Conservation (phyloP, 1,139 yeast species). For the Suhomyces kunorum region DNA sequence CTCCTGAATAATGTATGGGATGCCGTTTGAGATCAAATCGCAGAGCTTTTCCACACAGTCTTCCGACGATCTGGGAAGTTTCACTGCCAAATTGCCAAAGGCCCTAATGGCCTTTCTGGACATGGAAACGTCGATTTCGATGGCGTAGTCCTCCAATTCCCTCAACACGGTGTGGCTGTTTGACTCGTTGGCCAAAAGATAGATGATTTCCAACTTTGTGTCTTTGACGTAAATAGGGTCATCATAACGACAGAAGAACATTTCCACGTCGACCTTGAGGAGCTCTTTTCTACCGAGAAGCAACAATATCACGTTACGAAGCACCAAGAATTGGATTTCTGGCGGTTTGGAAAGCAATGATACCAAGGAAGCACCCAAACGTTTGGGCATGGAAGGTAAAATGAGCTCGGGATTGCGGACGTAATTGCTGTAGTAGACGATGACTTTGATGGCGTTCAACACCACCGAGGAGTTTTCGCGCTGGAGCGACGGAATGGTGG, state of each 20-base stretch:
- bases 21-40: conserved; percentile 63
- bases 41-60: conserved; percentile 65
- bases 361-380: conserved; percentile 72
- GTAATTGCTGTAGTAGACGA: conserved; percentile 74
- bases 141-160: conserved; percentile 83
- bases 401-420: conserved; percentile 47
- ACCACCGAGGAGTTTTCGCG: conserved; percentile 85
- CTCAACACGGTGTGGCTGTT: conserved; percentile 65
- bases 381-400: conserved; percentile 53
- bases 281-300: conserved; percentile 67
- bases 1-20: conserved; percentile 80
- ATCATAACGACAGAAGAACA: conserved; percentile 78
- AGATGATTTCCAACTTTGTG: conserved; percentile 85
- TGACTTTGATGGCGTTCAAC: conserved; percentile 69
- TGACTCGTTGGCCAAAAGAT: conserved; percentile 66
- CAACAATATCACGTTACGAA: conserved; percentile 77
- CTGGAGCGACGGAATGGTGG: conserved; percentile 71
- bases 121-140: conserved; percentile 83
- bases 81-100: conserved; percentile 84
- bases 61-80: conserved; percentile 56
- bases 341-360: conserved; percentile 75
- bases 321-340: conserved; percentile 79
- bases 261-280: conserved; percentile 65
- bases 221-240: conserved; percentile 90
- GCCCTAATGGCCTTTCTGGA: conserved; percentile 87